phyloP scores from a whole-genome alignment of 805 yeast species.

The Metschnikowia bowlesiae region DNA sequence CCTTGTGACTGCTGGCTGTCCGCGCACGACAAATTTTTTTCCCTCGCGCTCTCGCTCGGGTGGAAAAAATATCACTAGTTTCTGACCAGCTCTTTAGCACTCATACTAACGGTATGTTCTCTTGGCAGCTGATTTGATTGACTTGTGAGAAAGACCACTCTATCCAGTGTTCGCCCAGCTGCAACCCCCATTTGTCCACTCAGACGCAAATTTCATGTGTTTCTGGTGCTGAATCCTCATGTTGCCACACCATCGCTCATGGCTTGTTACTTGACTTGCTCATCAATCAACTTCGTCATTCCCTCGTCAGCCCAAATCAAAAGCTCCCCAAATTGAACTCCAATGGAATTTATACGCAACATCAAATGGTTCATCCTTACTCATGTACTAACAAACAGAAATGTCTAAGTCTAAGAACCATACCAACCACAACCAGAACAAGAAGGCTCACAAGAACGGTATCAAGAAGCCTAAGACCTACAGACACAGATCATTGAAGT shows the following conservation, averaged over 20 bases:
- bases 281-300: too few species aligned
- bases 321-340: background rate
- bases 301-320: too few species aligned
- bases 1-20: conserved; percentile 16
- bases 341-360: background rate
- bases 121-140: conserved; percentile 19
- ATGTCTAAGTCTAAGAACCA: conserved; percentile 99
- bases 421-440: conserved; percentile 99
- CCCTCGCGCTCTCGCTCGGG: conserved; percentile 8
- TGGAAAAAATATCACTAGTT: conserved; percentile 10
- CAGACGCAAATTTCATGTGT: too few species aligned
- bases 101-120: conserved; percentile 17
- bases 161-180: conserved; percentile 99
- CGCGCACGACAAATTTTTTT: conserved; percentile 15
- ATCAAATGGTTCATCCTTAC: too few species aligned
- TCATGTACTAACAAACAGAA: conserved; percentile 38
- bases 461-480: conserved; percentile 98
- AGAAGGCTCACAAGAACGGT: conserved; percentile 99
- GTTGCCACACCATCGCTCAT: too few species aligned
- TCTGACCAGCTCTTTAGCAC: conserved; percentile 4
- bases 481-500: conserved; percentile 98
- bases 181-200: conserved; percentile 41
- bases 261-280: too few species aligned
- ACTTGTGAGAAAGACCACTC: conserved; percentile 83
- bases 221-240: too few species aligned